Base-by-base conservation (phyloP, 139 green algal species). In the Dunaliella primolecta region DNA sequence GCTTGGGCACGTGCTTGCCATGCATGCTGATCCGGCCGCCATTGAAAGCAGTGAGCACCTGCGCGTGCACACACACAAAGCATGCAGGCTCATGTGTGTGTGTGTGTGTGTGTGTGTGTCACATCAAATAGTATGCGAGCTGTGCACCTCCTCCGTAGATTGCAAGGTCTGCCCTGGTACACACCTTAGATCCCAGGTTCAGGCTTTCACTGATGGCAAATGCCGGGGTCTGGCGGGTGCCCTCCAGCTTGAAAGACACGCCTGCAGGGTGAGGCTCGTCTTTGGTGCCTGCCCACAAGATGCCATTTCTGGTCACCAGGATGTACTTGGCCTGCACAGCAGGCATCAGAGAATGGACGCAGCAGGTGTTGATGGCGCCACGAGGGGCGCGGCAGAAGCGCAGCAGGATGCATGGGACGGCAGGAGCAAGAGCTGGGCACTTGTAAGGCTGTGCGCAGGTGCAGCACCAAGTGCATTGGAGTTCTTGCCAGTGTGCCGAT, bases 181-280 rank as follows among this genome's bases (percentile, higher is more conserved):
- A 2, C 70, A 89, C 84, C 79, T 91, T 91, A 27, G 87, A 38
- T 1, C 85, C 87, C 27, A 89, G 46, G 80, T 87, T 84, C 0
- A 89, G 31, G 21, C 84, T 55, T 33, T 85, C 78, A 37, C 31
- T 83, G 30, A 91, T 71, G 2, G 79, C 77, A 71, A 64, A 85
- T 38, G 86, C 84, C 33, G 78, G 81, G 2, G 82, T 89, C 37
- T 86, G 75, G 29, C 79, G 80, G 29, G 46, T 83, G n/a, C 83
- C 88, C 31, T 81, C 84, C 21, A 90, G 82, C 24, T 82, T 33
- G 72, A 90, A 87, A 74, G 81, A 81, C 0, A 84, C 75, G 1
- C 32, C 2, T 0, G 21, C 23, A 11, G 74, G 80, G 72, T 85
- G 74, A 7, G 83, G 87, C 11, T 3, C 23, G 25, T 64, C 31